Conservation (phyloP, 1,139 yeast genomes). For the Debaryomyces fabryi region DNA sequence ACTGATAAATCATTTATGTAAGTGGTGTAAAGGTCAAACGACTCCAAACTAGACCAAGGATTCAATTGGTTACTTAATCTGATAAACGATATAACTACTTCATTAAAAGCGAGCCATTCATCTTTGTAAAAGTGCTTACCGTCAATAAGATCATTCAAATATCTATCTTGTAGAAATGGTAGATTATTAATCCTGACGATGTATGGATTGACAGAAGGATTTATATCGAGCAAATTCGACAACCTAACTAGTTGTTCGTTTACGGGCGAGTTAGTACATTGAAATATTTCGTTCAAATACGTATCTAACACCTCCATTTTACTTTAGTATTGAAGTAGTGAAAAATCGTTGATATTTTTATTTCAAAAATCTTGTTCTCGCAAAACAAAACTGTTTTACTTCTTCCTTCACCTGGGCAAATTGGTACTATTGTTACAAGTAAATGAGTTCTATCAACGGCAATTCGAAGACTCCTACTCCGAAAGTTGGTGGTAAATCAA, state of each 20-base stretch:
- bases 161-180: constrained; percentile 10
- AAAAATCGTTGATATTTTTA: not conserved
- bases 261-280: constrained; percentile 5
- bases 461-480: not conserved
- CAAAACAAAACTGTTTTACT: not conserved
- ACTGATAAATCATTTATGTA: constrained; percentile 57
- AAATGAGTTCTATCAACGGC: constrained; percentile 4
- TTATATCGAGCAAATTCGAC: constrained; percentile 10
- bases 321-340: not conserved
- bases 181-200: constrained; percentile 15
- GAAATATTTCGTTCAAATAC: constrained; percentile 8
- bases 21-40: constrained; percentile 61
- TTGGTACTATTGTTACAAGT: not conserved
- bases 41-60: constrained; percentile 57
- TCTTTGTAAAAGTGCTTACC: constrained; percentile 34
- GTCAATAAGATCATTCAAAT: constrained; percentile 31
- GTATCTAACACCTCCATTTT: constrained; percentile 11
- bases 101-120: constrained; percentile 56
- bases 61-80: constrained; percentile 55
- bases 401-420: not conserved
- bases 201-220: constrained; percentile 16
- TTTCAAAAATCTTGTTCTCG: constrained; percentile 4
- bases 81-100: constrained; percentile 53
- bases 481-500: not conserved
- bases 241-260: constrained; percentile 9